Evolutionary conservation across 2,329 filamentous ascomycete genomes (phyloP), one percentile per base, ranked within the genome.

Genomic region (Cercospora sojina): DNA sequence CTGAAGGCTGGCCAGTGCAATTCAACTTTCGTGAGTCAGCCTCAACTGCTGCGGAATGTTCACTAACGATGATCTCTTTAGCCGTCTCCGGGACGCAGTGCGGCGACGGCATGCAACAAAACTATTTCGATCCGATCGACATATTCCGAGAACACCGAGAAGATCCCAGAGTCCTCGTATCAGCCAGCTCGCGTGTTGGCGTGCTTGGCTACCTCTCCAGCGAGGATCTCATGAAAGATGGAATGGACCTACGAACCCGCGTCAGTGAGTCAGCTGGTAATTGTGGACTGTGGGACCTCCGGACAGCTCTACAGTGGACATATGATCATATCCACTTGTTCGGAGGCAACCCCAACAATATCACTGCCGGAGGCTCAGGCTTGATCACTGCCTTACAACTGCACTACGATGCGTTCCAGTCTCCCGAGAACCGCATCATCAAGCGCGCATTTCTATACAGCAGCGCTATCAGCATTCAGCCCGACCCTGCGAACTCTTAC

Each of bases 281-380:
- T 64, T 77, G 82, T 18, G 85, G 85, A 1, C 84, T 86, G 71
- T 86, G 84, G 84, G 85, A 87, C 64, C 84, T 86, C 69, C 78
- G 85, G 7, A 73, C 82, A 31, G 85, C 85, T 2, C 75, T 86
- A 5, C 83, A 86, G 72, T 87, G 85, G 85, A 84, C 82, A 3
- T 78, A 79, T 67, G 79, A 83, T 49, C 82, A 84, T 65, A 80
- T 85, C 60, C 76, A 73, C 49, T 79, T 82, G 20, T 85, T 86
- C 64, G 83, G 82, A 0, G 84, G 84, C 2, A 78, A 85, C 72
- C 72, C 79, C 0, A 74, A 77, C 3, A 83, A 83, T 63, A 84
- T 86, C 64, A 86, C 83, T 0, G 77, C 86, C 16, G 81, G 78
- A 1, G 85, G 85, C 6, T 64, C 53, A 35, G 69, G 69, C 7